Evolutionary conservation across 768 basidiomycete species (phyloP), one percentile per base, ranked within the genome.

Genomic region (Dacryopinax spathularia): DNA sequence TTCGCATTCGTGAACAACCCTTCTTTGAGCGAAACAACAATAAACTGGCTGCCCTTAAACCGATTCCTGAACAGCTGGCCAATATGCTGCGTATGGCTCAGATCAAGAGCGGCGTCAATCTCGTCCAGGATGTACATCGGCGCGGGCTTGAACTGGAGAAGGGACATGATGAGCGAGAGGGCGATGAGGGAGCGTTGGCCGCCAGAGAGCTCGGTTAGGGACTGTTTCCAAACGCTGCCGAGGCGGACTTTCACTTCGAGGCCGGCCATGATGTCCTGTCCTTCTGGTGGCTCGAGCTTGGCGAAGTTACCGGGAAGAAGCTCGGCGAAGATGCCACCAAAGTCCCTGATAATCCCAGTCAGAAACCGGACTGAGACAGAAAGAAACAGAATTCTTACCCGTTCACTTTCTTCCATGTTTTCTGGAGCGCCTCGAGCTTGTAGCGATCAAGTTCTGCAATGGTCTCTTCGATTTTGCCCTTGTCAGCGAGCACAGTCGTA

Each of bases 41-140:
- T 96, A 76, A 97, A 99, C 73, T 99, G 96, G 16, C 88, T 89
- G 39, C 95, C 95, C 76, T 92, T 94, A 82, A 99, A 99, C 18
- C 96, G 84, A 59, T 88, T 95, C 39, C 88, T 83, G 84, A 99
- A 98, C n/a, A 98, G 83, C 68, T 92, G 91, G 33, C 95, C 96
- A 65, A 99, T 97, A 74, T 99, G 91, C 70, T 98, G 93, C 1
- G 91, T 95, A 69, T 95, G 92, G 31, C 91, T 94, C 13, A 98
- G 77, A 75, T 99, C 96, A 29, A 98, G 82, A 7, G 95, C 95
- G 0, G 96, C 94, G 73, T 98, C 96, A 66, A 99, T 95, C 75
- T 99, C 96, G 75, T 99, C 96, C 9, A 99, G 82, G 72, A 99
- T 99, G 74, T 98, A 98, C 91, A 98, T 93, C 1, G 93, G 95